Percentiles rank a stretch among this genome's conserved stretches.
phyloP scores from a whole-genome alignment of 768 basidiomycete genomes.

The Boletus pseudopeckii region DNA sequence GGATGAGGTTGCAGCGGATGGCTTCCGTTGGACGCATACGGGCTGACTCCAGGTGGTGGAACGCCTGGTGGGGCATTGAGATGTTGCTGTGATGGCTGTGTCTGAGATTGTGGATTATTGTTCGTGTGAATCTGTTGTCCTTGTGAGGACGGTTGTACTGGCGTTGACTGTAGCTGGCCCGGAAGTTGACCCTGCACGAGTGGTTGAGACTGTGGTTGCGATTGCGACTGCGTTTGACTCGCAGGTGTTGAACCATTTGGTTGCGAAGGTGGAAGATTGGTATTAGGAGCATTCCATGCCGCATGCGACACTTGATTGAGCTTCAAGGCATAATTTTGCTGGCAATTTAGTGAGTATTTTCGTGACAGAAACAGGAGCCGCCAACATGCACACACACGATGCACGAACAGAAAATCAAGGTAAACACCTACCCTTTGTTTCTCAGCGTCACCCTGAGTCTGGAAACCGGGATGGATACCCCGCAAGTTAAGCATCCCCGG shows the following conservation, averaged over 20 bases:
- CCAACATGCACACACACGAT: too few species aligned
- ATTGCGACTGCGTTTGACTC: conserved; percentile 22
- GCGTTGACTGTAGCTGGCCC: conserved; percentile 16
- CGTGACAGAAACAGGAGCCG: background rate
- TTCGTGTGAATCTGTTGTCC: conserved; percentile 28
- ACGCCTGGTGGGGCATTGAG: conserved; percentile 53
- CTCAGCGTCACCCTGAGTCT: conserved; percentile 60
- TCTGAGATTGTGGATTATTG: conserved; percentile 32
- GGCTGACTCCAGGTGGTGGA: conserved; percentile 36
- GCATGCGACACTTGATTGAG: conserved; percentile 59
- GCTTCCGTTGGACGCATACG: conserved; percentile 36
- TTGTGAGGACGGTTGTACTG: conserved; percentile 28
- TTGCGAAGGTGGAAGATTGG: conserved; percentile 38
- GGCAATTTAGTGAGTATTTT: conserved; percentile 9
- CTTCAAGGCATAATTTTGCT: conserved; percentile 63
- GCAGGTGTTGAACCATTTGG: conserved; percentile 25
- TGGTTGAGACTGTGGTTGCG: conserved; percentile 24
- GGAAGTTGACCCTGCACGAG: conserved; percentile 23
- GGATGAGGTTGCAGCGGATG: conserved; percentile 33
- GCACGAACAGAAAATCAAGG: background rate
- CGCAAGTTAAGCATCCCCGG: conserved; percentile 67
- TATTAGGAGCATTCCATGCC: conserved; percentile 62
- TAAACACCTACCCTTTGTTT: conserved; percentile 58
- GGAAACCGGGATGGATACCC: conserved; percentile 42
- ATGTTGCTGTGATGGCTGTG: conserved; percentile 42